Evolutionary conservation across 495 filamentous ascomycete genomes (phyloP).

Genomic region (Penicillium maclennaniae): DNA sequence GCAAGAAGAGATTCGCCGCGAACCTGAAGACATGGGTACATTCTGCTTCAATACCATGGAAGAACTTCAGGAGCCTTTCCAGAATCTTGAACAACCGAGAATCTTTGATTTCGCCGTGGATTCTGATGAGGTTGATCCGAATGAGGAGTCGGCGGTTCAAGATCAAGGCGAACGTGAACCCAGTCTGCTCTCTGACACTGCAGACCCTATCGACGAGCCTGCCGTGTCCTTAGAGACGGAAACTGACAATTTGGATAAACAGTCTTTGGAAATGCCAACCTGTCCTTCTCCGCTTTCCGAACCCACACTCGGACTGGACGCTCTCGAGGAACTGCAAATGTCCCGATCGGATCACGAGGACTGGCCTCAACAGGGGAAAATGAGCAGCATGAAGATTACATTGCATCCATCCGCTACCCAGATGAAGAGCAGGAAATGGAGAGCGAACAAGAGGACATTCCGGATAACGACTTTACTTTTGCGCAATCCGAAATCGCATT

Average conservation of each 20-base stretch:
- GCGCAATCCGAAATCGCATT: conserved; percentile 9
- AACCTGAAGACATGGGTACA: conserved; percentile 22
- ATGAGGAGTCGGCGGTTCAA: conserved; percentile 7
- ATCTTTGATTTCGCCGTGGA: background rate
- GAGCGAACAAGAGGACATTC: conserved; percentile 12
- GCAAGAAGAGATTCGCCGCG: conserved; percentile 12
- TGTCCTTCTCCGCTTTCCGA: background rate
- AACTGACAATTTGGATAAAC: background rate
- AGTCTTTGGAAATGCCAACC: background rate
- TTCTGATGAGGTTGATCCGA: conserved; percentile 1
- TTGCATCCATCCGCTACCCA: background rate
- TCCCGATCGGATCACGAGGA: background rate
- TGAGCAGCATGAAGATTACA: background rate
- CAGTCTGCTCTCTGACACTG: background rate
- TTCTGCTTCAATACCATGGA: conserved; percentile 26
- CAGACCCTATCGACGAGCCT: background rate
- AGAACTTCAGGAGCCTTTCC: conserved; percentile 11
- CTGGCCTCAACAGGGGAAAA: conserved; percentile 2
- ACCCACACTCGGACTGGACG: conserved; percentile 4
- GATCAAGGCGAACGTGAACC: background rate
- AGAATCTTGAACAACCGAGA: conserved; percentile 2
- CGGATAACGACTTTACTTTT: conserved; percentile 21
- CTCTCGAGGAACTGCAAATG: conserved; percentile 1
- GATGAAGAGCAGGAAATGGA: conserved; percentile 17
- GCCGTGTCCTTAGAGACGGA: background rate